Base-by-base conservation (phyloP, 495 filamentous ascomycete genomes). In the Amorphotheca resinae region DNA sequence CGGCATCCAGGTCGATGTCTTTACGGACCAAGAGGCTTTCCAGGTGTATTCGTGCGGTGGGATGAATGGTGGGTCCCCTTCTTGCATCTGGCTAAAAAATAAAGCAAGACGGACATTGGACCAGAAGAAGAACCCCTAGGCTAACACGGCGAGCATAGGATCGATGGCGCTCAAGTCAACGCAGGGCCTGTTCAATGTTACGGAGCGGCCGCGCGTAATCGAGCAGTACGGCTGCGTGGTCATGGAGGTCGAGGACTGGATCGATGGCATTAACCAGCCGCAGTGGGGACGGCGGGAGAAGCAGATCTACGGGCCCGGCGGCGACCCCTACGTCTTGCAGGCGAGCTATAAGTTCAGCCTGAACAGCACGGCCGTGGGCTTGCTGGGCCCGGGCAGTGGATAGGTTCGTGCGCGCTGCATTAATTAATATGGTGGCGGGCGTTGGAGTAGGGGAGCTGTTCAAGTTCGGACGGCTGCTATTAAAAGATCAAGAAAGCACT, bases 201-300 rank as follows among this genome's bases (percentile, higher is more conserved):
- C 42, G 3, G 47, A 56, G 8, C 63, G 66, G 46, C 63, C 64
- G 20, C 53, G 72, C 15, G 68, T 62, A 16, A 69, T 76, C 37
- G 65, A 77, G 38, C 62, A 84, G 62, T 80, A 80, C 54, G 82
- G 82, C 20, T 89, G 81, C 54, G 37, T 85, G 37, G 81, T 86
- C 20, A 67, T 87, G 50, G 73, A 76, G 51, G 72, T 76, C 18
- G 61, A 78, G 64, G 73, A 79, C 55, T 89, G 77, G 75, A 87
- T 89, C 53, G 83, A 86, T 54, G 82, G 65, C 17, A 84, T 89
- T 62, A 87, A 87, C 59, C 65, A 87, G 44, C 83, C 82, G 6
- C 65, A 82, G 58, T 89, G 84, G 84, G 77, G 74, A 9, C 71
- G 80, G 45, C 48, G 60, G 37, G 53, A 46, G 42, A 76, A 72